Evolutionary conservation across 176 grass and related monocot species (phyloP), one percentile per base, ranked within the genome.

Genomic region (bread wheat (Triticum aestivum)): DNA sequence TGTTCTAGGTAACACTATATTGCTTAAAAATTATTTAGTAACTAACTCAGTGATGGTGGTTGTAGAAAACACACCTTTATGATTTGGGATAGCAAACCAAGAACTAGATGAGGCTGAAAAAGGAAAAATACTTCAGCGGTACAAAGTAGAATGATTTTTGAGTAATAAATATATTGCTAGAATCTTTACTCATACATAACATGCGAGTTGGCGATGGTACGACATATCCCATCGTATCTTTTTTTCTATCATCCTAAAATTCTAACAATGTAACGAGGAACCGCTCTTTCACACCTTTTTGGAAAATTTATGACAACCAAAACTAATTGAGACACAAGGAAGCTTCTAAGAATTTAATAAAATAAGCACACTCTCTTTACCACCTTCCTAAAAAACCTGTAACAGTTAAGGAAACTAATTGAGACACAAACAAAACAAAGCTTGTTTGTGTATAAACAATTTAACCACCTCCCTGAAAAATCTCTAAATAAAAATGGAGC

Each of bases 11-110:
- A 79, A 79, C 32, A 65, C 2, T 54, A 73, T 79, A 52, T 6
- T 34, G 38, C 44, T 88, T 32, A 77, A 82, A 14, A 78, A 24
- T 61, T 77, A 0, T 75, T 61, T 67, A 68, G 26, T 81, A 69
- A 47, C 67, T 75, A 29, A 61, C 37, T 75, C 20, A 33, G 44
- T 69, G 79, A 44, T 80, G 6, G 70, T 77, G 79, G 29, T 68
- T 78, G 78, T 80, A 27, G 0, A 14, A 59, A 23, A 71, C 80
- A 3, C 30, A 98, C 96, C 96, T 98, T 98, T 92, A 96, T 98
- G 72, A 98, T 98, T 88, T 98, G 96, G 52, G 90, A 98, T 89
- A 98, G 91, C 44, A 98, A 79, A 41, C 96, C 96, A 89, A 98
- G 93, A 85, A 98, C 91, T 84, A 98, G 92, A 94, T 98, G 93